These are phyloP conservation scores for Tetracentron sinense DNA, from an alignment of 164 flowering plant species.

Conservation along the genomic window DNA sequence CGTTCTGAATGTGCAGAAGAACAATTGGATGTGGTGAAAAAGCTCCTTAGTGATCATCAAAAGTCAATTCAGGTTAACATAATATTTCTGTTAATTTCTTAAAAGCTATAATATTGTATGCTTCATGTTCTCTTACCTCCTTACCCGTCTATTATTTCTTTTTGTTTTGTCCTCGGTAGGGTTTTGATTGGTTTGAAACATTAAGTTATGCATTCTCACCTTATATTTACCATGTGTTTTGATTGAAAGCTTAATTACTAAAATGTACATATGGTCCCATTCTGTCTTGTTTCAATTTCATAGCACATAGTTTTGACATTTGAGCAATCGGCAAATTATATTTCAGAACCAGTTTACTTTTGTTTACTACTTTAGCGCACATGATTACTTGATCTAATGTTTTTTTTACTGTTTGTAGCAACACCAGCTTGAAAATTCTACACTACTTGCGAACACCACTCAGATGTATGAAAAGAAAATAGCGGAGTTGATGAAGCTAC, in stretches of 20 bases:
- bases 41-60: conserved; percentile 41
- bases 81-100: not conserved
- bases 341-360: too few species aligned
- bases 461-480: conserved; percentile 66
- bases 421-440: conserved; percentile 49
- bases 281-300: too few species aligned
- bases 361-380: too few species aligned
- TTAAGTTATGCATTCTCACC: not conserved
- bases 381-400: conserved; percentile 11
- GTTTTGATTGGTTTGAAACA: not conserved
- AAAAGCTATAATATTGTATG: not conserved
- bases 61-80: conserved; percentile 34
- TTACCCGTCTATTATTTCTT: too few species aligned
- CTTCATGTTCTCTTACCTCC: not conserved
- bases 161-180: not conserved
- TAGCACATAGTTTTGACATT: too few species aligned
- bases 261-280: too few species aligned
- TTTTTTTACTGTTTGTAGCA: conserved; percentile 39
- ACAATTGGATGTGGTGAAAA: conserved; percentile 36
- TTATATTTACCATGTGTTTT: too few species aligned
- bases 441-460: conserved; percentile 62
- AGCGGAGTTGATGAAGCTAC: conserved; percentile 39
- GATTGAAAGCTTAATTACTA: too few species aligned
- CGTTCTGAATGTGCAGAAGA: conserved; percentile 36
- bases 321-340: too few species aligned